Base-by-base conservation (phyloP, 306 rosid genomes). In the Cotoneaster glaucophyllus region DNA sequence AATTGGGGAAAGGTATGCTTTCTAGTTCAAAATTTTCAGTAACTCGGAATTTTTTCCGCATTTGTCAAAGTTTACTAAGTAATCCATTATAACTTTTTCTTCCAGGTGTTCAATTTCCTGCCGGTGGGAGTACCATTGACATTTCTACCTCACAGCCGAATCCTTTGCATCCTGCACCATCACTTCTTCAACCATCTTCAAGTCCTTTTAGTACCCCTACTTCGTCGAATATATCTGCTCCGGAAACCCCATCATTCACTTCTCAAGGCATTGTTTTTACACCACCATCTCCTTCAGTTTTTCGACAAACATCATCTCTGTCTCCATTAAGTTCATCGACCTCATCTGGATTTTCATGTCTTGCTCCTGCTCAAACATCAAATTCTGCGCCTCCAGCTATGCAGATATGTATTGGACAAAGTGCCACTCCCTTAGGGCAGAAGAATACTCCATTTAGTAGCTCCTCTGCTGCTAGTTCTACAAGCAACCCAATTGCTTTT, bases 81-180 rank as follows among this genome's bases (percentile, higher is more conserved):
- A 56, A 21, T 34, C 15, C 10, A 9, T 71, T 31, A 10, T n/a
- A 1, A 29, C 22, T 26, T 69, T 28, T 14, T 17, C 71, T 74
- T 86, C 70, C 83, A 94, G 98, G 97, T 85, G 96, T 95, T 77
- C 91, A 95, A 29, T 77, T 37, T 74, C 87, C 94, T 80, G 85
- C 93, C 64, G 83, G 82, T 69, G 79, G 83, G 77, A 69, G 75
- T 48, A 85, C 86, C 88, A 90, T 94, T 79, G 75, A 69, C 83
- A 64, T 84, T 5, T 75, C 96, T 71, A 71, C 86, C 26, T 57
- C 89, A 53, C 89, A 81, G 82, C 74, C 93, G 76, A 90, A 84
- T 57, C 50, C 79, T 76, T 82, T 91, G 80, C 79, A 78, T 74
- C 56, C 96, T 74, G 41, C 91, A 41, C 80, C 90, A 11, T 78